Percentiles rank a stretch among this genome's conserved stretches.
These are phyloP conservation scores for Boletus eberwhitei DNA, from an alignment of 768 basidiomycete species.

Conservation along the genomic window DNA sequence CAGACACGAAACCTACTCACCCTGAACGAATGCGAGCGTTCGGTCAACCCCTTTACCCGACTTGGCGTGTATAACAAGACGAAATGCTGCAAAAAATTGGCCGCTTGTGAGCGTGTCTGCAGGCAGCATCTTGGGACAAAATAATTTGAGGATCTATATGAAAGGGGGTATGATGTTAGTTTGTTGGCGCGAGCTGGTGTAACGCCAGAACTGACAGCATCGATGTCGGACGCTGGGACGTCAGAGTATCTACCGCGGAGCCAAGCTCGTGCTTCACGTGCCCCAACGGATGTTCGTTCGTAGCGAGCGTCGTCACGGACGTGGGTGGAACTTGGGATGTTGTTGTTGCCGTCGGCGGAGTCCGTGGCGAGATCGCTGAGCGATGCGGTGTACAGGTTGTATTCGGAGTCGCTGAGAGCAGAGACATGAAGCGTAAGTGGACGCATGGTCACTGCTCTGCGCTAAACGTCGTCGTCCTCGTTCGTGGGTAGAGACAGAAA, in stretches of 20 bases:
- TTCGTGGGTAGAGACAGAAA: neutral
- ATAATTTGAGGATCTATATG: conserved; percentile 60
- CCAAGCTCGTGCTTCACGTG: conserved; percentile 73
- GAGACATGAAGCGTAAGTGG: conserved; percentile 68
- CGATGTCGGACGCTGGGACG: conserved; percentile 50
- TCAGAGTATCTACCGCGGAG: conserved; percentile 64
- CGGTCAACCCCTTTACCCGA: conserved; percentile 62
- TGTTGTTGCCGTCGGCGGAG: conserved; percentile 24
- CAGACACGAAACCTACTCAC: conserved; percentile 36
- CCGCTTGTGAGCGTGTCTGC: conserved; percentile 58
- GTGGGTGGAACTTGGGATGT: neutral
- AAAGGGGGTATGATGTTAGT: neutral
- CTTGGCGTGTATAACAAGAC: conserved; percentile 62
- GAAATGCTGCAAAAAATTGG: conserved; percentile 73
- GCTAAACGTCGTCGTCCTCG: neutral
- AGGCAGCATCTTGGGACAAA: conserved; percentile 51
- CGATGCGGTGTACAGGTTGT: conserved; percentile 60
- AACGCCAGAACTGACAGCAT: conserved; percentile 45
- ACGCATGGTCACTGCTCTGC: conserved; percentile 41
- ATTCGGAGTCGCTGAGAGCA: conserved; percentile 73
- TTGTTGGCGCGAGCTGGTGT: neutral
- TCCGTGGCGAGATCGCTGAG: conserved; percentile 50
- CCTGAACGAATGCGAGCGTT: conserved; percentile 71
- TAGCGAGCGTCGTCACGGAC: conserved; percentile 47
- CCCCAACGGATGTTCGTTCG: conserved; percentile 51